Base-by-base conservation (phyloP, 2,329 filamentous ascomycete species). In the Ceratocystis colombiana region DNA sequence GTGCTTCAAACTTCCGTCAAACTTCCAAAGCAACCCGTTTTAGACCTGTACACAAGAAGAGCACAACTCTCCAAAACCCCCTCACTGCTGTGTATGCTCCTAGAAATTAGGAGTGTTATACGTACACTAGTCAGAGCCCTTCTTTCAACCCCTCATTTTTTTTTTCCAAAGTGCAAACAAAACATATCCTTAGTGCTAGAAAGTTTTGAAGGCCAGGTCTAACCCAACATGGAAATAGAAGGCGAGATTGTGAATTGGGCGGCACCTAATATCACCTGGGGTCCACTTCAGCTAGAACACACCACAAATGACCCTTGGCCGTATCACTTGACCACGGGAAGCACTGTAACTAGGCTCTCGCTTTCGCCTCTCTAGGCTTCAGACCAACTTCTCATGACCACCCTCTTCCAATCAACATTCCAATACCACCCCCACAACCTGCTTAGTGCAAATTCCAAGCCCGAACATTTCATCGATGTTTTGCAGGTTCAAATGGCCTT, bases 251-350 rank as follows among this genome's bases (percentile, higher is more conserved):
- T 53, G 22, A 53, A 15, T 53, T 22, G 25, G 25, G 48, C 22
- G 48, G 25, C 48, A 61, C 30, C 7, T n/a, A 61, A 61, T 20
- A 25, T n/a, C 28, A 30, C 5, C 28, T 41, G 6, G 37, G 37
- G 8, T 30, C 28, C 28, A 28, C 25, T 22, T n/a, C 25, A 62
- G 41, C 28, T 62, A 61, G 15, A 59, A 25, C 46, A 55, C 22
- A 20, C 8, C 61, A n/a, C 44, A 44, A 25, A 50, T 41, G 37
- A 41, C 37, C 37, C 37, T 41, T 41, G 37, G 30, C 37, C 61
- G 64, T 66, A 57, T 66, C 41, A 66, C 64, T 66, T 66, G 64
- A 48, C 57, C 57, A 30, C 28, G 57, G 44, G 41, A 65, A 62
- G n/a, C 30, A 8, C 44, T 50, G 20, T 17, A 62, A 15, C n/a